Percentiles rank a stretch among this genome's conserved stretches.
Evolutionary conservation across 2,329 filamentous ascomycete species (phyloP).

Genomic region (Colletotrichum phormii): DNA sequence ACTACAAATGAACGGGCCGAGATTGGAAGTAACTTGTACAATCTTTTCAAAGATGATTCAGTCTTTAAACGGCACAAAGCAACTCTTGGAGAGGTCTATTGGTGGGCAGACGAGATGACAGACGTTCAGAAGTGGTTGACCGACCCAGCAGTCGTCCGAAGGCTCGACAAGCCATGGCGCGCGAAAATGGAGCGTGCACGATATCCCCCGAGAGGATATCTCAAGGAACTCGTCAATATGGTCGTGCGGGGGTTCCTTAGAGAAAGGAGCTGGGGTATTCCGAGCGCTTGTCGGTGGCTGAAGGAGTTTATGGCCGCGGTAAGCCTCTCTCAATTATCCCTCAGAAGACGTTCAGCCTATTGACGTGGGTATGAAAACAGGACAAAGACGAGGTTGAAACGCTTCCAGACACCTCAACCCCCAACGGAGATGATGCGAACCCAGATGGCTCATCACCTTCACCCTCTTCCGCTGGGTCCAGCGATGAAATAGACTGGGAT

Average conservation of each 20-base stretch:
- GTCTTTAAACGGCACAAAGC: neutral
- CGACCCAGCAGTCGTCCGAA: neutral
- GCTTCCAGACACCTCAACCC: neutral
- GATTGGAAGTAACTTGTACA: neutral
- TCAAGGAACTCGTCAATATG: neutral
- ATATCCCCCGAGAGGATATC: neutral
- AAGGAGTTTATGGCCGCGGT: neutral
- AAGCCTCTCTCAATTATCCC: neutral
- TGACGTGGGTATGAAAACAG: neutral
- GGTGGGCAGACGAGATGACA: neutral
- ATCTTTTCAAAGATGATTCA: neutral
- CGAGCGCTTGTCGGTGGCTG: neutral
- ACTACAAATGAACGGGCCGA: neutral
- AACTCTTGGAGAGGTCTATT: neutral
- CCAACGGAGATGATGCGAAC: neutral
- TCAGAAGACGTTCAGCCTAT: neutral
- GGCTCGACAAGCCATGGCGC: neutral
- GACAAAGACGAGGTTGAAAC: neutral
- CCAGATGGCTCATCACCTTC: neutral
- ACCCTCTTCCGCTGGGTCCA: neutral
- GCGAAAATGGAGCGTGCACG: neutral
- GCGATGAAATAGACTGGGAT: neutral
- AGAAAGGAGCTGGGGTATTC: neutral
- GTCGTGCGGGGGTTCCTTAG: neutral
- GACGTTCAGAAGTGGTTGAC: neutral